Base-by-base conservation (phyloP, 1,284 basidiomycete species). In the Tausonia pullulans region DNA sequence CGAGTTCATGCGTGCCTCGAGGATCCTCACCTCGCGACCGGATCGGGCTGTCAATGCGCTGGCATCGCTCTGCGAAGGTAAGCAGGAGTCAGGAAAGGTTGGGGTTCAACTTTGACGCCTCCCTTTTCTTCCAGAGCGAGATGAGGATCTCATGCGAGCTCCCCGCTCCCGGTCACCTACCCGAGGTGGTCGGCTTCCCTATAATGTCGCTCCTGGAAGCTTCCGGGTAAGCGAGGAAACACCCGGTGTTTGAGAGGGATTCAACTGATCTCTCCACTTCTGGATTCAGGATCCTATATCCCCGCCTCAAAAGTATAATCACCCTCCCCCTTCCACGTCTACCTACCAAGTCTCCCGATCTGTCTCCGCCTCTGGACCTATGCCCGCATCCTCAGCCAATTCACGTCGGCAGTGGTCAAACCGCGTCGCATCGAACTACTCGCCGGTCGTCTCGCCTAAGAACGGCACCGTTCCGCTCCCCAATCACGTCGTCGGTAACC, bases 1-100 rank as follows among this genome's bases (percentile, higher is more conserved):
- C 60, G 95, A 98, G 79, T 96, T 98, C 75, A 97, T 97, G 90
- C 87, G 95, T 51, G 95, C 94, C 9, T 87, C 87, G 43, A 84
- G 93, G 58, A 88, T 94, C 63, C 78, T 94, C 45, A 81, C 85
- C 3, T 78, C 81, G 69, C 84, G 89, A 9, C 90, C 88, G 0
- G 88, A 90, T 62, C 84, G 89, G 58, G 88, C 90, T 1, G 83
- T 89, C 41, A 75, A 87, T 11, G 88, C 88, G 3, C 79, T 93
- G 27, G 84, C 89, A 3, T 86, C 90, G 69, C 81, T 94, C 11
- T 93, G 90, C 71, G 88, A 88, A 71, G 87, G 62, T 63, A 41
- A 41, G 56, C 43, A 40, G 7, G 8, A 58, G 5, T 27, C 10
- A 49, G 41, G 39, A 58, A 41, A 3, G 13, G 40, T 9, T 43